These are phyloP conservation scores for Mortierella sp. DNA, from an alignment of 371 early-diverging fungal species.

Conservation along the genomic window DNA sequence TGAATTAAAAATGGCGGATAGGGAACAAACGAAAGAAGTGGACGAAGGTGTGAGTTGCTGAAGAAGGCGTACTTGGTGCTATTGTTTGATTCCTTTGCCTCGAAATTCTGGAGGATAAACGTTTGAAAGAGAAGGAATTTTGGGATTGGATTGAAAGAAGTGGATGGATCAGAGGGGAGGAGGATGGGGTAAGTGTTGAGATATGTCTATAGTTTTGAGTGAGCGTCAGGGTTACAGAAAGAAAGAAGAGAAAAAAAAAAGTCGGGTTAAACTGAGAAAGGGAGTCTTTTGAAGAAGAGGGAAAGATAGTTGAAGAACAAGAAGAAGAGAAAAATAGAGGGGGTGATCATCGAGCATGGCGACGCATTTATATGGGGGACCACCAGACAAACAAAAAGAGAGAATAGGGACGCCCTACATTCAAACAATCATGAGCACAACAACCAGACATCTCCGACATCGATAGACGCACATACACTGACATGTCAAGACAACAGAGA, in stretches of 20 bases:
- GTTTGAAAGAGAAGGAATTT: background rate
- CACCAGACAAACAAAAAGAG: background rate
- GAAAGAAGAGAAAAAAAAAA: background rate
- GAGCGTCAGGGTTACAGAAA: background rate
- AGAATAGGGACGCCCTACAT: background rate
- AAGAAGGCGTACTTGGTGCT: background rate
- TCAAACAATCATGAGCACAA: background rate
- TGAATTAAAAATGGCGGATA: background rate
- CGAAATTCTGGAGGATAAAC: background rate
- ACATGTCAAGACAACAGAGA: background rate
- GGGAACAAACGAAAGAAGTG: background rate
- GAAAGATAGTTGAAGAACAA: background rate
- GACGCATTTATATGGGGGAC: background rate
- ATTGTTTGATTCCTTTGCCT: background rate
- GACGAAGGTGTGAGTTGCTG: background rate
- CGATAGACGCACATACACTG: background rate
- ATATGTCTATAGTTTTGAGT: background rate
- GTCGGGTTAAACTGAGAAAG: slow-evolving; percentile 13
- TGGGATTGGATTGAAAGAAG: background rate
- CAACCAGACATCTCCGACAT: background rate
- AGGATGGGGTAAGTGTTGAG: background rate
- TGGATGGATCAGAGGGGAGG: background rate
- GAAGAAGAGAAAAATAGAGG: background rate
- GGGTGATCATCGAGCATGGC: background rate
- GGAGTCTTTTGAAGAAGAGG: background rate